Evolutionary conservation across 164 flowering plant species (phyloP), one percentile per base, ranked within the genome.

Genomic region (Malania oleifera): DNA sequence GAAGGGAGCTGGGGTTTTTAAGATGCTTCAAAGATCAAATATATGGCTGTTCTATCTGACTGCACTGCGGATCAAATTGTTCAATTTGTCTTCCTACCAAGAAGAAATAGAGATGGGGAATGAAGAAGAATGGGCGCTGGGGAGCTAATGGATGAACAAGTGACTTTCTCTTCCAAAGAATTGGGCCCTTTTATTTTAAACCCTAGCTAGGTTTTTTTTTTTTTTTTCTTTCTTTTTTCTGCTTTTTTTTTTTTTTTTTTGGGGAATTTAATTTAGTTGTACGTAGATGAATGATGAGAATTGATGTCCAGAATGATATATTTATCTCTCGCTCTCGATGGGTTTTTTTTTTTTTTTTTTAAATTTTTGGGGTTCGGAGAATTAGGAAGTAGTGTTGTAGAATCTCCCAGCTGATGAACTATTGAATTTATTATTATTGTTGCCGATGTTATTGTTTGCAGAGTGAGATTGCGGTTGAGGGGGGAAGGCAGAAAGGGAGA

Each of bases 361-460:
- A 7, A 0, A 1, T 34, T 34, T 34, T 34, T 34, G 1, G 38
- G 7, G 7, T 34, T 7, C 11, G 38, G n/a, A n/a, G n/a, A n/a
- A n/a, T n/a, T n/a, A n/a, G 57, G 65, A 56, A 44, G 58, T 69
- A 50, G 35, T 73, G 67, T 67, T 71, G 28, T 72, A 75, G 70
- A 60, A 60, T 69, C 65, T 67, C n/a, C n/a, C n/a, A n/a, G n/a
- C n/a, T n/a, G n/a, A n/a, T n/a, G n/a, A 74, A 72, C 66, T 72
- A 56, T 69, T 52, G 68, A 71, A 59, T 69, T 70, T 73, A 66
- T 73, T 70, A 19, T 66, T 72, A n/a, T n/a, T n/a, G n/a, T n/a
- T n/a, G n/a, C n/a, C n/a, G n/a, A n/a, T n/a, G 70, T 65, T 64
- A 60, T 72, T 76, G 52, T 57, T 62, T 68, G 71, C 45, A 70